Evolutionary conservation across 225 moss, liverwort and hornwort genomes (phyloP), one percentile per base, ranked within the genome.

Genomic region (Lunularia cruciata): DNA sequence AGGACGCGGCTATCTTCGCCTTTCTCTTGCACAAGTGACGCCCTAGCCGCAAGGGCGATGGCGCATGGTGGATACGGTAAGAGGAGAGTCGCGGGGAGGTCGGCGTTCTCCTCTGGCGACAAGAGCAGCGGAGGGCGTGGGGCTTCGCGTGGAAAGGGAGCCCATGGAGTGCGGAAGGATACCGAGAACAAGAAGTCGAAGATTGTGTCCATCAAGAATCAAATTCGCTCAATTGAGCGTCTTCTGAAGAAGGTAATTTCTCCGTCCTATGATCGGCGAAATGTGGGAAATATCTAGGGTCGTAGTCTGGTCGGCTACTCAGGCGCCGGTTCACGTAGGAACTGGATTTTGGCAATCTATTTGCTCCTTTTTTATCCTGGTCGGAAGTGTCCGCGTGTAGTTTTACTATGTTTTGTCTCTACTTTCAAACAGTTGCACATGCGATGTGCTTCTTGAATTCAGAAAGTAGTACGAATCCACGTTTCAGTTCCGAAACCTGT

Each of bases 221-320:
- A 98, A 82, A 98, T 98, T 72, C 98, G 98, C 15, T 93, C 98
- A 26, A 87, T 98, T 57, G 93, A 93, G 80, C 87, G 98, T 6
- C 85, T 98, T 46, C 69, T 98, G 72, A 91, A 84, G 75, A 98
- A 98, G 86, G 95, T 92, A 46, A 6, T 4, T 14, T 16, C 28
- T 13, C 28, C 8, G 0, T 26, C 45, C 1, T 2, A 16, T 14
- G 31, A 26, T 16, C 15, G 8, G 27, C 6, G 26, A 46, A n/a
- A n/a, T n/a, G n/a, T n/a, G n/a, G n/a, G n/a, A n/a, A n/a, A n/a
- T n/a, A n/a, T n/a, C n/a, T n/a, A n/a, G n/a, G n/a, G n/a, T n/a
- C n/a, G n/a, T n/a, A n/a, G n/a, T n/a, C n/a, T n/a, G n/a, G n/a
- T n/a, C n/a, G n/a, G n/a, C n/a, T n/a, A n/a, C n/a, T n/a, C n/a